A percentile compares a stretch with the other conserved stretches of the same genome.
These are phyloP conservation scores for Candida golubevii DNA, from an alignment of 805 yeast species.

Conservation along the genomic window DNA sequence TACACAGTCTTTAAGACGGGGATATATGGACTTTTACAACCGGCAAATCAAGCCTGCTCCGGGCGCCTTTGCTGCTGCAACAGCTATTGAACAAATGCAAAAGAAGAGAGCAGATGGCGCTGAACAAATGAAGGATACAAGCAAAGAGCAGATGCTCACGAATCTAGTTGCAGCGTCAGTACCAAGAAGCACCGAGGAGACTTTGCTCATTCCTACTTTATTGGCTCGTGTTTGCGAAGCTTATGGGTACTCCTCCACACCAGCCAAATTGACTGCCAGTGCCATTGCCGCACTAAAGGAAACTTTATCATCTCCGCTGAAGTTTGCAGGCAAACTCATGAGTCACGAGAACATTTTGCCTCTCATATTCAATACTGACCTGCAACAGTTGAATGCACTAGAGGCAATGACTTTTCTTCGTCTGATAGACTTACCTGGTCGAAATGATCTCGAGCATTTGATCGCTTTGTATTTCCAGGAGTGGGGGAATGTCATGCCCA, in stretches of 20 bases:
- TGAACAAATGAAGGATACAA: conserved; percentile 18
- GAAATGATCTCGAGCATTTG: conserved; percentile 62
- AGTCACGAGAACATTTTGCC: conserved; percentile 13
- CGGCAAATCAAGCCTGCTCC: conserved; percentile 58
- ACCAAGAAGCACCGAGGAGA: conserved; percentile 77
- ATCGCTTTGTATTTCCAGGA: conserved; percentile 66
- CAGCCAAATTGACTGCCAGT: conserved; percentile 67
- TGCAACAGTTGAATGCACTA: conserved; percentile 24
- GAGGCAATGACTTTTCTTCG: conserved; percentile 46
- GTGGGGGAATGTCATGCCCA: conserved; percentile 71
- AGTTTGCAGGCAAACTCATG: conserved; percentile 10
- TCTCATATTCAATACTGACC: conserved; percentile 26
- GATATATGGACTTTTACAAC: conserved; percentile 3
- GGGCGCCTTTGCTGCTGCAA: conserved; percentile 20
- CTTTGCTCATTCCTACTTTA: conserved; percentile 67
- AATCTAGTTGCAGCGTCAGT: conserved; percentile 61
- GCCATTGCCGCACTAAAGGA: conserved; percentile 62
- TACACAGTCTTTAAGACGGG: not conserved
- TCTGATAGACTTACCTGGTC: conserved; percentile 35
- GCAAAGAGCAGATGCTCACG: conserved; percentile 36
- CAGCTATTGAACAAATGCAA: conserved; percentile 52
- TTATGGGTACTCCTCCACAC: conserved; percentile 67
- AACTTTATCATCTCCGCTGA: not conserved
- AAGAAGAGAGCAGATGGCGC: conserved; percentile 16
- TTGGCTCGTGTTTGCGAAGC: conserved; percentile 64